Evolutionary conservation across 2,329 filamentous ascomycete genomes (phyloP).

Genomic region (Exophiala lecanii-corni): DNA sequence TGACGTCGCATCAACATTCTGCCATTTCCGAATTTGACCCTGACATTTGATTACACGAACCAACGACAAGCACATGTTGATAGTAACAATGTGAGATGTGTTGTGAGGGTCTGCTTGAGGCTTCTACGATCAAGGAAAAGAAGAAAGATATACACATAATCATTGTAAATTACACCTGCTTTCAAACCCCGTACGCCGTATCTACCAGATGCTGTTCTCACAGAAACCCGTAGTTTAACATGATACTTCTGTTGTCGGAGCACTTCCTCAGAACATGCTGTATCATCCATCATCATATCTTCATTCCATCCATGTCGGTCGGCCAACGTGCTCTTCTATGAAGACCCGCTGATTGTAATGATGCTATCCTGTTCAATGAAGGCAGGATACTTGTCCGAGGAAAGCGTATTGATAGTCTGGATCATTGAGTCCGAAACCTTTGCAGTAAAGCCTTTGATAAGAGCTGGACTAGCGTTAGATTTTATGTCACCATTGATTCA

Average conservation of each 20-base stretch:
- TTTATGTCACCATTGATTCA: neutral
- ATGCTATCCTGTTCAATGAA: conserved; percentile 73
- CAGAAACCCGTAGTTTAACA: too few species aligned
- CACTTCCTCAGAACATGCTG: neutral
- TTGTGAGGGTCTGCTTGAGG: too few species aligned
- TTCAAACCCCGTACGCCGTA: too few species aligned
- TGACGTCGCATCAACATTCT: conserved; percentile 1
- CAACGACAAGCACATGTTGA: too few species aligned
- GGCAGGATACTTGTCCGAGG: conserved; percentile 55
- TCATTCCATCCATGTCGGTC: neutral
- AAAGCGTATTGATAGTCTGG: conserved; percentile 59
- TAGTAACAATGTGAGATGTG: too few species aligned
- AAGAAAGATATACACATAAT: too few species aligned
- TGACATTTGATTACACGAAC: too few species aligned
- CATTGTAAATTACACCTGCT: too few species aligned
- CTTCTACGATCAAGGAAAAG: too few species aligned
- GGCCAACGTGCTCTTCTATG: neutral
- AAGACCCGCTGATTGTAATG: conserved; percentile 46
- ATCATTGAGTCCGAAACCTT: conserved; percentile 66
- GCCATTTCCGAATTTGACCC: too few species aligned
- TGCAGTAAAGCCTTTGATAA: conserved; percentile 69
- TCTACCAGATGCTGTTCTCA: too few species aligned
- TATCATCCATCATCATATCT: neutral
- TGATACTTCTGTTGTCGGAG: conserved; percentile 1
- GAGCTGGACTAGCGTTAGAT: conserved; percentile 34